A percentile compares a stretch with the other conserved stretches of the same genome.
phyloP scores from a whole-genome alignment of 805 yeast species.

The Pichia ethanolica region DNA sequence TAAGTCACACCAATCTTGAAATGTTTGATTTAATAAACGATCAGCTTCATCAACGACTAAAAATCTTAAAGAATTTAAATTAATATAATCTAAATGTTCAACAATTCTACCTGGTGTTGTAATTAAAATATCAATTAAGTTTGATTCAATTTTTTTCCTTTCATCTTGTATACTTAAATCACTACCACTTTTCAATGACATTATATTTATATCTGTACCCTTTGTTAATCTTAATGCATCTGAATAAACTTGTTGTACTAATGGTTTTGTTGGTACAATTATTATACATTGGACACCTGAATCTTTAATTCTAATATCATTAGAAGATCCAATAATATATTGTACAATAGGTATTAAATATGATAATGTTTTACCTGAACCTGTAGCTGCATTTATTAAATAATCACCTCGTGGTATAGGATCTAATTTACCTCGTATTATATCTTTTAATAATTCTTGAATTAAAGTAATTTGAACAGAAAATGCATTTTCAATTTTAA shows the following conservation, averaged over 20 bases:
- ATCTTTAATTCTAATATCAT: conserved; percentile 5
- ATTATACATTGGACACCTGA: conserved; percentile 71
- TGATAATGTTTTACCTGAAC: conserved; percentile 92
- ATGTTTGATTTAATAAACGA: conserved; percentile 73
- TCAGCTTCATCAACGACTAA: conserved; percentile 80
- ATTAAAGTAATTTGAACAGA: conserved; percentile 70
- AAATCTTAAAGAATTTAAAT: conserved; percentile 48
- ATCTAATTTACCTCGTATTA: conserved; percentile 30
- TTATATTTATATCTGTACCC: conserved; percentile 61
- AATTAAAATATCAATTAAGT: conserved; percentile 56
- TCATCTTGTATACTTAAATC: conserved; percentile 54
- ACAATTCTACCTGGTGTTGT: conserved; percentile 78
- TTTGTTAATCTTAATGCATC: conserved; percentile 52
- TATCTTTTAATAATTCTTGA: conserved; percentile 41
- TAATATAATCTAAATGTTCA: conserved; percentile 49
- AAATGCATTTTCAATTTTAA: conserved; percentile 53
- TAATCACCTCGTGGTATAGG: conserved; percentile 66
- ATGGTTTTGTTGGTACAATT: conserved; percentile 84
- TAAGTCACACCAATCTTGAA: conserved; percentile 83
- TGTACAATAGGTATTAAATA: conserved; percentile 81
- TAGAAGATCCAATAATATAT: conserved; percentile 34
- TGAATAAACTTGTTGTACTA: conserved; percentile 71
- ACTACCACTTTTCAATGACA: conserved; percentile 46
- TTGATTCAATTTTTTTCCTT: conserved; percentile 36
- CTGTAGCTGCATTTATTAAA: conserved; percentile 89